Evolutionary conservation across 495 filamentous ascomycete species (phyloP).

Genomic region (Penicillium crystallinum): DNA sequence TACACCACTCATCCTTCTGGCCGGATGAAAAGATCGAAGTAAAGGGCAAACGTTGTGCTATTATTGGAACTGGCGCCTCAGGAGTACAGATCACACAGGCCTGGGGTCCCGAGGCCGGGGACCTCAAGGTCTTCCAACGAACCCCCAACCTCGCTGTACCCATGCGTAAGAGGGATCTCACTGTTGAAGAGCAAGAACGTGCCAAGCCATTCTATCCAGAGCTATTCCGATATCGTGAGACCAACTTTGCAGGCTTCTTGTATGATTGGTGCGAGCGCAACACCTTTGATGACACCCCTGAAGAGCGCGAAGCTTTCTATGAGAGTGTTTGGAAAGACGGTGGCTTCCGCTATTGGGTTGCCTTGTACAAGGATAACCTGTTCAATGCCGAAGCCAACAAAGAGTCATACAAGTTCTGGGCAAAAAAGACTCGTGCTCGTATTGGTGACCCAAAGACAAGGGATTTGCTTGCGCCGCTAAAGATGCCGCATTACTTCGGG

Average conservation of each 20-base stretch:
- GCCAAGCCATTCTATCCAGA: constrained; percentile 4
- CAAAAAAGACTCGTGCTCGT: constrained; percentile 44
- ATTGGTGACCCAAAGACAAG: constrained; percentile 43
- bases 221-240: constrained; percentile 5
- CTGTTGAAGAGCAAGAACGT: neutral
- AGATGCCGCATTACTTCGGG: constrained; percentile 49
- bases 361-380: constrained; percentile 49
- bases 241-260: constrained; percentile 5
- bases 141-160: constrained; percentile 52
- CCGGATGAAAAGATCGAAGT: constrained; percentile 46
- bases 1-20: constrained; percentile 58
- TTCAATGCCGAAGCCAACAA: constrained; percentile 43
- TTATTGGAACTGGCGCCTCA: constrained; percentile 58
- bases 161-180: constrained; percentile 39
- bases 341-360: constrained; percentile 50
- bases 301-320: constrained; percentile 45
- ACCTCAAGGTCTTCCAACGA: constrained; percentile 47
- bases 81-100: constrained; percentile 55
- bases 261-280: constrained; percentile 14
- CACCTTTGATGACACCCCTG: constrained; percentile 42
- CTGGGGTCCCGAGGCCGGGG: constrained; percentile 33
- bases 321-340: constrained; percentile 43
- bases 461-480: constrained; percentile 49
- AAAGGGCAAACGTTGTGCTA: constrained; percentile 44
- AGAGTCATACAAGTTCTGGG: constrained; percentile 53